A percentile compares a stretch with the other conserved stretches of the same genome.
phyloP scores from a whole-genome alignment of 768 basidiomycete genomes.

The Lentinula boryana region DNA sequence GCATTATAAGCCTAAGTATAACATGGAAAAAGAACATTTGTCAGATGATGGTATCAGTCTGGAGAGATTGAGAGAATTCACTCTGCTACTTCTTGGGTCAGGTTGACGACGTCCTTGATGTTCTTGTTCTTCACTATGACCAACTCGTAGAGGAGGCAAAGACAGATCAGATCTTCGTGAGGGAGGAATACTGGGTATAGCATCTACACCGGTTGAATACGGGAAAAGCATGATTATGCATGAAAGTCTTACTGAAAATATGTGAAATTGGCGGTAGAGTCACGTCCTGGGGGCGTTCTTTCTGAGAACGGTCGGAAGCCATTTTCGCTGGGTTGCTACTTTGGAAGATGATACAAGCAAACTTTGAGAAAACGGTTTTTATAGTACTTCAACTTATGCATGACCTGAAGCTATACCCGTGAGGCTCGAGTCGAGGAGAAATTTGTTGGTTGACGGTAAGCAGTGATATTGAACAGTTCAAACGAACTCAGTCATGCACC shows the following conservation, averaged over 20 bases:
- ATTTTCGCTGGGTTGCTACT: neutral
- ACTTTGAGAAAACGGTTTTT: neutral
- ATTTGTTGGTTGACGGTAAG: neutral
- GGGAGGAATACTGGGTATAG: neutral
- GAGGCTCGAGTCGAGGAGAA: neutral
- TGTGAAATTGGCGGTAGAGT: constrained; percentile 13
- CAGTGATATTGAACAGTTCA: neutral
- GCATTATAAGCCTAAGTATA: neutral
- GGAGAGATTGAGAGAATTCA: neutral
- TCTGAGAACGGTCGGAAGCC: constrained; percentile 2
- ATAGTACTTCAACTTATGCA: neutral
- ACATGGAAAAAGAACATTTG: neutral
- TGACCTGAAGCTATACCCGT: neutral
- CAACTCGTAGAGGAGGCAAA: constrained; percentile 4
- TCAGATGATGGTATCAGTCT: neutral
- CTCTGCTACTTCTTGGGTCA: neutral
- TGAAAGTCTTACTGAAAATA: constrained; percentile 8
- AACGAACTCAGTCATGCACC: constrained; percentile 1
- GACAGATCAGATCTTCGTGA: constrained; percentile 1
- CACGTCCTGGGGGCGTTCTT: constrained; percentile 6
- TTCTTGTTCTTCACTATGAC: neutral
- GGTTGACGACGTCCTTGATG: neutral
- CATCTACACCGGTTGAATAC: neutral
- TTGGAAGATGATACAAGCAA: neutral
- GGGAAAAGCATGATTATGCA: neutral